Conservation (phyloP, 129 eudicot species). For the Saposhnikovia divaricata region DNA sequence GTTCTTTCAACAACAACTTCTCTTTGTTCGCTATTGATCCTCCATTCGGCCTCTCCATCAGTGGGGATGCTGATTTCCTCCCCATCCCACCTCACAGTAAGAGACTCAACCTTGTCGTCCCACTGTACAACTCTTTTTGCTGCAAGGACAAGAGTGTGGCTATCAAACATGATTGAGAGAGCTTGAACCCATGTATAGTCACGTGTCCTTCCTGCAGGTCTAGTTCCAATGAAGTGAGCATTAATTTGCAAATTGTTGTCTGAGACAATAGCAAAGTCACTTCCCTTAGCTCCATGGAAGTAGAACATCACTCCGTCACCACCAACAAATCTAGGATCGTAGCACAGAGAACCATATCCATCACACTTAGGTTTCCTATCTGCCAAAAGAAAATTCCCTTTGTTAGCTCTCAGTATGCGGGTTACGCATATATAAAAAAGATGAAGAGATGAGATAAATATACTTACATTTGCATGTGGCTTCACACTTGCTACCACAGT, state of each 20-base stretch:
- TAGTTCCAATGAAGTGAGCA: constrained; percentile 12
- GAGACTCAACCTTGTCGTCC: constrained; percentile 6
- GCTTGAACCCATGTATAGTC: constrained; percentile 12
- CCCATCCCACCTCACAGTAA: constrained; percentile 5
- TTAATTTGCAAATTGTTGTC: constrained; percentile 13
- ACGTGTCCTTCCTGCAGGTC: neutral
- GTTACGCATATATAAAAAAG: neutral
- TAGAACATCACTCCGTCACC: constrained; percentile 36
- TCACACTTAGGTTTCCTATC: neutral
- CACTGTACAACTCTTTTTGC: constrained; percentile 4
- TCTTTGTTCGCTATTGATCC: constrained; percentile 3
- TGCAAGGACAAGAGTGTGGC: constrained; percentile 11
- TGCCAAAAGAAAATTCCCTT: neutral
- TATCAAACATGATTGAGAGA: constrained; percentile 4
- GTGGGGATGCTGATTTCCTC: constrained; percentile 5
- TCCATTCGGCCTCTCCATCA: constrained; percentile 11
- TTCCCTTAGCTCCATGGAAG: constrained; percentile 33
- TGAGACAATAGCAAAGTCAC: constrained; percentile 10
- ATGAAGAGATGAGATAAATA: neutral
- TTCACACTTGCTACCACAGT: constrained; percentile 64
- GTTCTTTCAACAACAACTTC: constrained; percentile 3
- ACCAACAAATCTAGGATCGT: constrained; percentile 36
- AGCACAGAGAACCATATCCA: constrained; percentile 20
- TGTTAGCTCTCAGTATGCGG: neutral
- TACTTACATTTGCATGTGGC: constrained; percentile 63